Evolutionary conservation across 1,284 basidiomycete genomes (phyloP), one percentile per base, ranked within the genome.

Genomic region (Naganishia sp.): DNA sequence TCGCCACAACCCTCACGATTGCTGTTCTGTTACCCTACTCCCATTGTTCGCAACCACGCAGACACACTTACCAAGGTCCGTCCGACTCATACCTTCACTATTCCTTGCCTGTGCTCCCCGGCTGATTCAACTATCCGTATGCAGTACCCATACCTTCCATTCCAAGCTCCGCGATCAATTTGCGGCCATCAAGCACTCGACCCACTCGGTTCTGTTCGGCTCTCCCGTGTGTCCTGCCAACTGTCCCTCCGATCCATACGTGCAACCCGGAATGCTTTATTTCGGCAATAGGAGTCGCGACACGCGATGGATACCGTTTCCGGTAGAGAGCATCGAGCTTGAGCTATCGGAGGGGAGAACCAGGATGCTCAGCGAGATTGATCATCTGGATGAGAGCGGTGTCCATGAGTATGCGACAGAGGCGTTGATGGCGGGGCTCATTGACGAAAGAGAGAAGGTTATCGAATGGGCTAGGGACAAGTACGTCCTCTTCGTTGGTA

Each of bases 221-320:
- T 44, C 21, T 18, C 1, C 10, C 46, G 42, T 23, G 6, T 61
- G 57, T 43, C 43, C 53, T 6, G 42, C 39, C 13, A 23, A 55
- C 36, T 67, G 66, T 23, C 53, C 55, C n/a, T 45, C 57, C 18
- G 72, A 73, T 59, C 72, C 72, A 2, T 73, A 68, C 59, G 42
- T 45, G 39, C 56, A 64, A 42, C 69, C 69, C 0, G 72, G 72
- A 7, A 73, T 73, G 72, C 39, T 73, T 9, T 65, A 70, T 66
- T 73, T 70, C 64, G 65, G 61, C 3, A 44, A 42, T 1, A 15
- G 16, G 15, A 56, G 65, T 6, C 65, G 68, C 46, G 70, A 72
- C 28, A 73, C 72, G 28, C 68, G 71, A 21, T 73, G 70, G 69
- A 45, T 72, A 16, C 70, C 72, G 15, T 73, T 72, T 28, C 68